Conservation (phyloP, 2,329 filamentous ascomycete species). For the Ascosphaera apis region DNA sequence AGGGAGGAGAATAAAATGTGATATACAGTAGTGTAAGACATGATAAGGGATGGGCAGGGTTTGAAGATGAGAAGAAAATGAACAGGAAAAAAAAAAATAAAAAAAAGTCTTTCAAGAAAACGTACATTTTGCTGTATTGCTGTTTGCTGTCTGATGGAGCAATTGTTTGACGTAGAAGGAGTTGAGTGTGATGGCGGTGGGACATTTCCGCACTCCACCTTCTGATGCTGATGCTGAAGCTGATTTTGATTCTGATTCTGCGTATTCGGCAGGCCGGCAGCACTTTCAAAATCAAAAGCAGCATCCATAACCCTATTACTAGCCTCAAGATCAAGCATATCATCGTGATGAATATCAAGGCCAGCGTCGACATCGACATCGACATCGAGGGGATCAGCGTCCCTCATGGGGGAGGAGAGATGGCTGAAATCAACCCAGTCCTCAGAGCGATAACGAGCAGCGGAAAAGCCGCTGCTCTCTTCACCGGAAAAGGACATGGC, state of each 20-base stretch:
- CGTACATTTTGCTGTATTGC: no score
- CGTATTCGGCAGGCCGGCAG: slow-evolving; percentile 13
- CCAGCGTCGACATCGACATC: slow-evolving; percentile 11
- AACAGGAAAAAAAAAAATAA: no score
- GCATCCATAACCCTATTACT: slow-evolving; percentile 26
- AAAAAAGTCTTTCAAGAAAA: no score
- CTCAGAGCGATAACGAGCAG: slow-evolving; percentile 12
- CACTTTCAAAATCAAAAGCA: slow-evolving; percentile 26
- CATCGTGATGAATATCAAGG: background rate
- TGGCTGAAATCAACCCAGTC: slow-evolving; percentile 17
- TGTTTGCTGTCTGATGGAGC: no score
- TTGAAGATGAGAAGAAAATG: no score
- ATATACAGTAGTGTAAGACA: no score
- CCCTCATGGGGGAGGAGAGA: slow-evolving; percentile 16
- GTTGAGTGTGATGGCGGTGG: slow-evolving; percentile 8
- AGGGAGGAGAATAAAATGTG: no score
- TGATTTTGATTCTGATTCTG: no score
- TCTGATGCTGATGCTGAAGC: no score
- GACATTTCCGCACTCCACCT: slow-evolving; percentile 2
- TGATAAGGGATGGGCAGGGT: no score
- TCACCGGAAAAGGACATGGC: slow-evolving; percentile 10
- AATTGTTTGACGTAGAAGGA: background rate
- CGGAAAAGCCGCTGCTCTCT: slow-evolving; percentile 2
- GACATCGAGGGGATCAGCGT: slow-evolving; percentile 13
- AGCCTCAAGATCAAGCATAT: slow-evolving; percentile 15